phyloP scores from a whole-genome alignment of 345 rosid genomes.

The Citrus trifoliata region DNA sequence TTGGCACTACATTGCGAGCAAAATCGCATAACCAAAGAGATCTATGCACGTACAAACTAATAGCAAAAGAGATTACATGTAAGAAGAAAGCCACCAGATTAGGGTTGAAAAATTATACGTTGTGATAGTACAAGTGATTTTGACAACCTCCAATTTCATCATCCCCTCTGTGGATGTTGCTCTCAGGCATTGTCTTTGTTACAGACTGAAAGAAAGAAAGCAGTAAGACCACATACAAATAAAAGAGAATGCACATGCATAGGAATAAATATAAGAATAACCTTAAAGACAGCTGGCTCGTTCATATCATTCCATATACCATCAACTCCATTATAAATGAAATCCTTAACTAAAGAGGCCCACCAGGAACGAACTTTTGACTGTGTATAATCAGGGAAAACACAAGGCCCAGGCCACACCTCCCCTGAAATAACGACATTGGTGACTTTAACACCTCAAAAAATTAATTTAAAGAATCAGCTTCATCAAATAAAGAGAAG shows the following conservation, averaged over 20 bases:
- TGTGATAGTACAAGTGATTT: slow-evolving; percentile 82
- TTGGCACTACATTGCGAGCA: not conserved
- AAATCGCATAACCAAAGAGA: not conserved
- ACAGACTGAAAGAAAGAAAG: slow-evolving; percentile 45
- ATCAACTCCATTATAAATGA: slow-evolving; percentile 77
- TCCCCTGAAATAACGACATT: slow-evolving; percentile 49
- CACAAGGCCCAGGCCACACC: slow-evolving; percentile 98
- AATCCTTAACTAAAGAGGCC: slow-evolving; percentile 78
- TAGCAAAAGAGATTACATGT: not conserved
- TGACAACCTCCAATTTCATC: slow-evolving; percentile 79
- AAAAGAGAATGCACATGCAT: not conserved
- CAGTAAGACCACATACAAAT: slow-evolving; percentile 16
- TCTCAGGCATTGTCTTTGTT: slow-evolving; percentile 92
- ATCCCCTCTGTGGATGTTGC: slow-evolving; percentile 78
- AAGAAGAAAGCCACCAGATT: not conserved
- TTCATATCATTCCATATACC: slow-evolving; percentile 99
- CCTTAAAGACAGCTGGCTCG: slow-evolving; percentile 91
- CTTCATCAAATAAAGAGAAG: not conserved
- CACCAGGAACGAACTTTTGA: slow-evolving; percentile 83
- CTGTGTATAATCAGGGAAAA: slow-evolving; percentile 81
- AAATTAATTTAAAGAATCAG: slow-evolving; percentile 4
- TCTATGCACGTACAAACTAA: not conserved
- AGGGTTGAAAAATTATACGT: slow-evolving; percentile 43
- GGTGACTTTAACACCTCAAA: slow-evolving; percentile 5
- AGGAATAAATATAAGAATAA: slow-evolving; percentile 17